Percentiles rank a stretch among this genome's conserved stretches.
Evolutionary conservation across 306 rosid species (phyloP).

Genomic region (Lotus japonicus): DNA sequence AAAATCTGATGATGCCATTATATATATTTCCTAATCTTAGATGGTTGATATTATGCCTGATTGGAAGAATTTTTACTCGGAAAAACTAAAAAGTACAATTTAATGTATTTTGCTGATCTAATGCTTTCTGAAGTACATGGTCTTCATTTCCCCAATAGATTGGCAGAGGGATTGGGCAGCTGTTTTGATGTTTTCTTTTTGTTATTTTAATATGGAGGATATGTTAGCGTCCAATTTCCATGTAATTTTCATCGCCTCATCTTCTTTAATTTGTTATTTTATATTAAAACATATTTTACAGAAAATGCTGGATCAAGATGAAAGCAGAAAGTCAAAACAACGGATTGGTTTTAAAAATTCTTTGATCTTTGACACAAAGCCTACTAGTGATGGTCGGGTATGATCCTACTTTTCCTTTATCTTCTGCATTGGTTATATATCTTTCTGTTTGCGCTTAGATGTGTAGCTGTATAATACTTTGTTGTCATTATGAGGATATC

Average conservation of each 20-base stretch:
- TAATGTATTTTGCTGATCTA: conserved; percentile 14
- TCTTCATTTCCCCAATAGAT: neutral
- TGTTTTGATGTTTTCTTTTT: neutral
- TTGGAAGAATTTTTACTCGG: neutral
- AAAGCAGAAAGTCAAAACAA: conserved; percentile 64
- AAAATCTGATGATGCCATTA: neutral
- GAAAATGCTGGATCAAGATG: conserved; percentile 80
- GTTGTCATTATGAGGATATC: neutral
- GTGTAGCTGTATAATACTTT: neutral
- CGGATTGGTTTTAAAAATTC: conserved; percentile 84
- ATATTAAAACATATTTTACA: conserved; percentile 22
- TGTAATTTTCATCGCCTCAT: neutral
- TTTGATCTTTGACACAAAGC: conserved; percentile 80
- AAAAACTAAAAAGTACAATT: neutral
- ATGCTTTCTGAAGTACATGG: neutral
- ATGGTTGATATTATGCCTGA: neutral
- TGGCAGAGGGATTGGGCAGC: neutral
- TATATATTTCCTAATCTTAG: neutral
- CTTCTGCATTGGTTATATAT: neutral
- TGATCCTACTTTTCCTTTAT: conserved; percentile 20
- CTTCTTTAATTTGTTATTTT: neutral
- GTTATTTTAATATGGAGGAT: neutral
- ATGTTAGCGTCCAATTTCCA: neutral
- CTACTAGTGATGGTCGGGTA: conserved; percentile 97
- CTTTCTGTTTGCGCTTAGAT: conserved; percentile 2